Evolutionary conservation across 768 basidiomycete species (phyloP).

Genomic region (Tremella mesenterica): DNA sequence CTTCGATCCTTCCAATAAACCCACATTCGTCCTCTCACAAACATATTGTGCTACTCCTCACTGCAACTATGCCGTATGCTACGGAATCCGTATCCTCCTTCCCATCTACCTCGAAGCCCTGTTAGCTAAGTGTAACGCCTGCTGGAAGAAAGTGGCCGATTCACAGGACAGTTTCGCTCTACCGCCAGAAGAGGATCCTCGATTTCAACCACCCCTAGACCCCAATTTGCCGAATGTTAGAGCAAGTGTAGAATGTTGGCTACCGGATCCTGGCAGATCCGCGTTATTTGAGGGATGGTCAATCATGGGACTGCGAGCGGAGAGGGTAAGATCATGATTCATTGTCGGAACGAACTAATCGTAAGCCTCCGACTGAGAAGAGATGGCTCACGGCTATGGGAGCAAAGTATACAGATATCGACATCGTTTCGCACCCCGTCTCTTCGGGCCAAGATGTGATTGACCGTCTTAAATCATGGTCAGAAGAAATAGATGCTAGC

Average conservation of each 20-base stretch:
- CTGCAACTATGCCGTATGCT: slow-evolving; percentile 33
- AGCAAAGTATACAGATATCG: slow-evolving; percentile 28
- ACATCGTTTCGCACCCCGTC: slow-evolving; percentile 14
- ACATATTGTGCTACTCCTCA: slow-evolving; percentile 12
- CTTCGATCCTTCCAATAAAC: slow-evolving; percentile 18
- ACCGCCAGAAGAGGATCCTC: slow-evolving; percentile 12
- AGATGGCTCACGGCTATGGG: slow-evolving; percentile 31
- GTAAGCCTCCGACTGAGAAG: slow-evolving; percentile 17
- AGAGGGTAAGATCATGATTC: slow-evolving; percentile 7
- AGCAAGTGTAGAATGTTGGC: slow-evolving; percentile 13
- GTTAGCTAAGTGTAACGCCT: slow-evolving; percentile 2
- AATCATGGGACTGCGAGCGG: slow-evolving; percentile 22
- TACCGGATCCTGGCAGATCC: slow-evolving; percentile 18
- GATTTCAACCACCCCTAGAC: slow-evolving; percentile 20
- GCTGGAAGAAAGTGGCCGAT: slow-evolving; percentile 34
- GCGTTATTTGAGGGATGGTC: slow-evolving; percentile 28
- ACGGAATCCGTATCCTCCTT: slow-evolving; percentile 24
- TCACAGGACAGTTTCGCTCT: slow-evolving; percentile 27
- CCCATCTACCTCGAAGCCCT: slow-evolving; percentile 23
- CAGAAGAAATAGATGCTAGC: slow-evolving; percentile 11
- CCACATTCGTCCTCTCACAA: slow-evolving; percentile 22
- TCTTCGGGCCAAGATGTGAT: slow-evolving; percentile 12
- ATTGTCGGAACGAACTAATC: background rate
- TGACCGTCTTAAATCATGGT: slow-evolving; percentile 15
- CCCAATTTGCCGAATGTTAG: slow-evolving; percentile 6